A percentile compares a stretch with the other conserved stretches of the same genome.
phyloP scores from a whole-genome alignment of 345 rosid species.

The Linum usitatissimum region DNA sequence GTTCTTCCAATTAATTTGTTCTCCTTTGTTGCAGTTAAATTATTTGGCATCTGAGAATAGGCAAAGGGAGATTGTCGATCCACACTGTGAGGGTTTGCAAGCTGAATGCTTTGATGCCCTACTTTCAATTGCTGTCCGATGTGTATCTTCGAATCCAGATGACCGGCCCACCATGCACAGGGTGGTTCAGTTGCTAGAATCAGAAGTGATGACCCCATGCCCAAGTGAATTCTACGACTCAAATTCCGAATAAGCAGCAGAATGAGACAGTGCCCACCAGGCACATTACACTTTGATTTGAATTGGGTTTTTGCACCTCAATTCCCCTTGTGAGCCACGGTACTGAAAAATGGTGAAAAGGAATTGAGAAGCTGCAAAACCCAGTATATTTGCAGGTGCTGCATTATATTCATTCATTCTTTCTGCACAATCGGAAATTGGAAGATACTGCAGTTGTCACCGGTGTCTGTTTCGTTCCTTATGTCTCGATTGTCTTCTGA shows the following conservation, averaged over 20 bases:
- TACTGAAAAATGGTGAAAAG: conserved; percentile 11
- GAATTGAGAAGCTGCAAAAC: conserved; percentile 19
- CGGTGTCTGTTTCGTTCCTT: too few relatives aligned
- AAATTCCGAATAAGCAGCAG: conserved; percentile 51
- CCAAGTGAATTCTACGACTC: conserved; percentile 96
- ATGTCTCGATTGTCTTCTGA: neutral
- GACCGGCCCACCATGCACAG: conserved; percentile 96
- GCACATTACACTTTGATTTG: conserved; percentile 10
- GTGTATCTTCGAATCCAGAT: conserved; percentile 69
- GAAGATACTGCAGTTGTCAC: neutral
- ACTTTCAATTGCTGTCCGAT: conserved; percentile 68
- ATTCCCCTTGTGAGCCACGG: conserved; percentile 4
- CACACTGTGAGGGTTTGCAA: conserved; percentile 68
- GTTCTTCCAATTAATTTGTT: neutral
- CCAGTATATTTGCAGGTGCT: conserved; percentile 12
- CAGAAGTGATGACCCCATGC: conserved; percentile 98
- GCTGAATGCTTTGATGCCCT: conserved; percentile 71
- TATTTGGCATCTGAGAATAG: conserved; percentile 56
- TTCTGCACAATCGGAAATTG: conserved; percentile 24
- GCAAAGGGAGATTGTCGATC: conserved; percentile 60
- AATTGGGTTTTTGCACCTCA: conserved; percentile 1
- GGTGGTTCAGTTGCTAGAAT: conserved; percentile 83
- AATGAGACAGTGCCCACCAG: conserved; percentile 9
- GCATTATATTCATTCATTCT: conserved; percentile 27
- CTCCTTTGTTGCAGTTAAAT: conserved; percentile 55